Percentiles rank a stretch among this genome's conserved stretches.
Evolutionary conservation across 2,329 filamentous ascomycete species (phyloP).

Genomic region (Cryphonectria japonica): DNA sequence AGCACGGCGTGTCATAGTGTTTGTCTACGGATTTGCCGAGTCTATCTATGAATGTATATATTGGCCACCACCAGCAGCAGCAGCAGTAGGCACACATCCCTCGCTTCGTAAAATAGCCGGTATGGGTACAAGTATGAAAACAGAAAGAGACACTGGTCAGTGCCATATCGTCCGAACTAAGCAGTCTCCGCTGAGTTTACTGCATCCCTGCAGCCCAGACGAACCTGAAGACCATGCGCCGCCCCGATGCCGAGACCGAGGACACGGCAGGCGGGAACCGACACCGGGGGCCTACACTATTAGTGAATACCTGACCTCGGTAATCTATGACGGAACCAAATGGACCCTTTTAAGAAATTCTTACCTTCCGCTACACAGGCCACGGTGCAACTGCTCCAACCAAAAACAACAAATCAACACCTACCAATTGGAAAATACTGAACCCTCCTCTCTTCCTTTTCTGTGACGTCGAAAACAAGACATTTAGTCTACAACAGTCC

Average conservation of each 20-base stretch:
- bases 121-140: too few relatives aligned
- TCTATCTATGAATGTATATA: not conserved
- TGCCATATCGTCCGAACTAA: slow-evolving; percentile 6
- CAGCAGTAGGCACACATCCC: not conserved
- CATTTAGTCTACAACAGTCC: too few relatives aligned
- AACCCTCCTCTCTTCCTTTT: not conserved
- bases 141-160: not conserved
- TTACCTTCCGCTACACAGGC: not conserved
- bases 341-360: slow-evolving; percentile 9
- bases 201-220: slow-evolving; percentile 12
- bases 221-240: slow-evolving; percentile 1
- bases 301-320: slow-evolving; percentile 11
- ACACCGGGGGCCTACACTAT: slow-evolving; percentile 4
- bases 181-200: not conserved
- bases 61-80: not conserved
- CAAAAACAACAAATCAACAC: not conserved
- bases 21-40: not conserved
- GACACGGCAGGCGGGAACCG: slow-evolving; percentile 19
- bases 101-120: not conserved
- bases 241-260: slow-evolving; percentile 28
- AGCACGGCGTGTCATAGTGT: not conserved
- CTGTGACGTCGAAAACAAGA: not conserved
- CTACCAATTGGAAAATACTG: not conserved
- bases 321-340: slow-evolving; percentile 28
- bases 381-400: not conserved